Evolutionary conservation across 2,329 filamentous ascomycete genomes (phyloP).

Genomic region (Stagonosporopsis cucurbitacearum): DNA sequence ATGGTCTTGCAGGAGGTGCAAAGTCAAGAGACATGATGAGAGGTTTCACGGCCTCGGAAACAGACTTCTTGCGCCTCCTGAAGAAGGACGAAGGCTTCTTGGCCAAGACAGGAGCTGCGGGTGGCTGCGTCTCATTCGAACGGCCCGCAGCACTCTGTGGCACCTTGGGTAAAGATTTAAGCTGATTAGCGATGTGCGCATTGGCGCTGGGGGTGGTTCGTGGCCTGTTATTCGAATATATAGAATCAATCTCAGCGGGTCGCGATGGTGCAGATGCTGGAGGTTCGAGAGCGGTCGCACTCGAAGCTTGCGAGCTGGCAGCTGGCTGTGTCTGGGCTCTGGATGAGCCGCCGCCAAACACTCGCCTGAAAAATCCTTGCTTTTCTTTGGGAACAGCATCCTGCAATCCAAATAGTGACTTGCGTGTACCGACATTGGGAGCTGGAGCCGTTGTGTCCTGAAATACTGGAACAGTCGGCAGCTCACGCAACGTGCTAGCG

Average conservation of each 20-base stretch:
- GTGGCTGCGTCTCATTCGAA: conserved; percentile 32
- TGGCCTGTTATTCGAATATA: conserved; percentile 43
- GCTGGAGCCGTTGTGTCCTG: conserved; percentile 60
- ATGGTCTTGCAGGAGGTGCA: conserved; percentile 37
- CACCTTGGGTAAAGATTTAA: conserved; percentile 51
- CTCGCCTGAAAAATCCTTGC: conserved; percentile 89
- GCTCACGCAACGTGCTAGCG: conserved; percentile 51
- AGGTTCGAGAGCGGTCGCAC: conserved; percentile 24
- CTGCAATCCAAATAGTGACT: conserved; percentile 50
- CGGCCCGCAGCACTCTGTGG: conserved; percentile 36
- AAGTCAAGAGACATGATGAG: conserved; percentile 60
- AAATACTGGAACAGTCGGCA: conserved; percentile 54
- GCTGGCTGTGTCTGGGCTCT: conserved; percentile 56
- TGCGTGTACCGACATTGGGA: conserved; percentile 60
- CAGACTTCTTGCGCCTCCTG: conserved; percentile 87
- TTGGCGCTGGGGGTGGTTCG: conserved; percentile 50
- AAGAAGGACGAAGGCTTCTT: conserved; percentile 98
- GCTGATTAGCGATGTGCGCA: conserved; percentile 55
- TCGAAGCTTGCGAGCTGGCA: conserved; percentile 10
- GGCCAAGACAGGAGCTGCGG: conserved; percentile 60
- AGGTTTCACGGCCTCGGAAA: conserved; percentile 70
- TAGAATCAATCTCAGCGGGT: conserved; percentile 36
- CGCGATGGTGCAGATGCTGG: conserved; percentile 27
- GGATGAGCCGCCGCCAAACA: conserved; percentile 75
- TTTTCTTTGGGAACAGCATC: conserved; percentile 62